Conservation (phyloP, 148 eudicot genomes). For the Amaranthus hypochondriacus region DNA sequence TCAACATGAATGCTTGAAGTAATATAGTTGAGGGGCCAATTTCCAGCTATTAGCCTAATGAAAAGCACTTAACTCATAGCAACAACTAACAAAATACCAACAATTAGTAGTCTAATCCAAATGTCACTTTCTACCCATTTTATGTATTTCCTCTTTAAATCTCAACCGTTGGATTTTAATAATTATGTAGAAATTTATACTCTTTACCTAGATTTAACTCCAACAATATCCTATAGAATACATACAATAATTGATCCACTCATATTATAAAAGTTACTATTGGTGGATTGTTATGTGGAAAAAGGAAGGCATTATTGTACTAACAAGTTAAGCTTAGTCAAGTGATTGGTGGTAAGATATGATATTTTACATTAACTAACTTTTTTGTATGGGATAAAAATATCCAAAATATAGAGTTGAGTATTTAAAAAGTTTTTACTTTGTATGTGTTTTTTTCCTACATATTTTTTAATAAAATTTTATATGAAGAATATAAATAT, state of each 20-base stretch:
- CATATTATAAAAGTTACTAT: background rate
- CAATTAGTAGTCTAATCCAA: slow-evolving; percentile 3
- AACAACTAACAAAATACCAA: background rate
- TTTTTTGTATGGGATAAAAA: too few relatives aligned
- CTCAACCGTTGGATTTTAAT: background rate
- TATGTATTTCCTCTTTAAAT: background rate
- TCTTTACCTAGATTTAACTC: background rate
- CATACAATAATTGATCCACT: background rate
- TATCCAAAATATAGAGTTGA: too few relatives aligned
- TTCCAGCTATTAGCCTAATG: slow-evolving; percentile 4
- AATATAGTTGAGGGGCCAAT: slow-evolving; percentile 15
- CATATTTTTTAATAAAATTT: background rate
- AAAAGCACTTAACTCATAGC: background rate
- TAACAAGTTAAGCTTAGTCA: background rate
- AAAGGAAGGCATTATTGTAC: background rate
- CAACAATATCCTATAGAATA: background rate
- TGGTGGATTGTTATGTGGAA: slow-evolving; percentile 6
- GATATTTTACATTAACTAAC: background rate
- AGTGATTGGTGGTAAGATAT: background rate
- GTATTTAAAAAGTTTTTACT: background rate
- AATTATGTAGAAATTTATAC: background rate
- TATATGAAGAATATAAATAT: background rate
- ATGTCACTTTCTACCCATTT: slow-evolving; percentile 4
- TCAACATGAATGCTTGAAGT: slow-evolving; percentile 1
- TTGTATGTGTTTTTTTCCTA: background rate